Evolutionary conservation across 805 yeast genomes (phyloP).

Genomic region (Suhomyces tanzawaensis): DNA sequence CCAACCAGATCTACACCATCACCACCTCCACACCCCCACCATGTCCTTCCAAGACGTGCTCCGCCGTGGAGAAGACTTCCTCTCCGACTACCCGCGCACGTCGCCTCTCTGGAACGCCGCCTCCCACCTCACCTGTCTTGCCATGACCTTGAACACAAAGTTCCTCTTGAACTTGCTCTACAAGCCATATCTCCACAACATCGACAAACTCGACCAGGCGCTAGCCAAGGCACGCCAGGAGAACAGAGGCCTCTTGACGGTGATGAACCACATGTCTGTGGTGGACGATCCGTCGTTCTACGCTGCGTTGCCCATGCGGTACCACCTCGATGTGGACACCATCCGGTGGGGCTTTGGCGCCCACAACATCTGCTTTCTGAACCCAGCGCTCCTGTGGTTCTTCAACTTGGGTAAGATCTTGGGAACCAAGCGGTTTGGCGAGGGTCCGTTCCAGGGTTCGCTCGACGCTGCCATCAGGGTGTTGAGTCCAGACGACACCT

Average conservation of each 20-base stretch:
- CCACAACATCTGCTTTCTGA: conserved; percentile 79
- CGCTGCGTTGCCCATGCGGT: conserved; percentile 78
- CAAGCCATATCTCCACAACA: conserved; percentile 58
- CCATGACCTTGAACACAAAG: conserved; percentile 66
- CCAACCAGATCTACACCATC: neutral
- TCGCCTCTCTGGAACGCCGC: conserved; percentile 61
- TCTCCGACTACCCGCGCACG: conserved; percentile 59
- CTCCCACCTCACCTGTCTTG: conserved; percentile 65
- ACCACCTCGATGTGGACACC: conserved; percentile 57
- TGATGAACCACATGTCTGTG: conserved; percentile 90
- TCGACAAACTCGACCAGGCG: conserved; percentile 65
- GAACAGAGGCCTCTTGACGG: conserved; percentile 73
- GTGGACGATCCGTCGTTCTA: conserved; percentile 91
- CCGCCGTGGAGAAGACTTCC: conserved; percentile 69
- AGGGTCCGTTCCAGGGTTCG: conserved; percentile 89
- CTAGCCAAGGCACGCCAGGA: conserved; percentile 60
- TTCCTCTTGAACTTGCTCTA: conserved; percentile 58
- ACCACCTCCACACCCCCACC: conserved; percentile 2
- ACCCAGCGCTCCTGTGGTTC: conserved; percentile 49
- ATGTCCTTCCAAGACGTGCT: conserved; percentile 74
- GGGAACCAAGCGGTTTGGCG: conserved; percentile 83
- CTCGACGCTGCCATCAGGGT: conserved; percentile 83
- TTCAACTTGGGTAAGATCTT: conserved; percentile 89
- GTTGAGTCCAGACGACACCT: conserved; percentile 72
- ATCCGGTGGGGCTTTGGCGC: conserved; percentile 97